Percentiles rank a stretch among this genome's conserved stretches.
These are phyloP conservation scores for Collybia mongolica DNA, from an alignment of 768 basidiomycete species.

Conservation along the genomic window DNA sequence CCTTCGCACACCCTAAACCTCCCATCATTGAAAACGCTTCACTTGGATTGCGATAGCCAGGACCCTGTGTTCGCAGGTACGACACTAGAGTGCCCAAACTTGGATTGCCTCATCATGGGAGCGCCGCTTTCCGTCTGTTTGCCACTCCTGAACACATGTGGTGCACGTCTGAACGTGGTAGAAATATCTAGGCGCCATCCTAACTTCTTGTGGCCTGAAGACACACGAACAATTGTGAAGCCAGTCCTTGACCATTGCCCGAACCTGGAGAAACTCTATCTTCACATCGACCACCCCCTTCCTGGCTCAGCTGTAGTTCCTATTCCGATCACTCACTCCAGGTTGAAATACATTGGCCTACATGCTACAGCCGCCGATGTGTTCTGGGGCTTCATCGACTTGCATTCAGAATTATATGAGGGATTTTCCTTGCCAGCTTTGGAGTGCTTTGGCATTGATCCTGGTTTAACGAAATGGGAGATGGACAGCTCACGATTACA, in stretches of 20 bases:
- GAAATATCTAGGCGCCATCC: neutral
- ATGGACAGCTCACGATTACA: too few relatives aligned
- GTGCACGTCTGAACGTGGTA: neutral
- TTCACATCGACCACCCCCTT: neutral
- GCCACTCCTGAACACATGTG: neutral
- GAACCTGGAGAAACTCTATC: neutral
- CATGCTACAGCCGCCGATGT: neutral
- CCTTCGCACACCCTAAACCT: neutral
- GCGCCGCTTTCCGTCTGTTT: neutral
- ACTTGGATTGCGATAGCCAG: neutral
- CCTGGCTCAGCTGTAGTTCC: neutral
- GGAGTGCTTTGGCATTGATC: too few relatives aligned
- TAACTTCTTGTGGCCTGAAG: neutral
- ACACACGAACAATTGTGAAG: neutral
- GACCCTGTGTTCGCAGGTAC: neutral
- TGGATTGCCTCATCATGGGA: neutral
- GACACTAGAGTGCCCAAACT: neutral
- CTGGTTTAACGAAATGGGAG: too few relatives aligned
- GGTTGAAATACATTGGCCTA: neutral
- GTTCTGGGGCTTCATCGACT: neutral
- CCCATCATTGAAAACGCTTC: neutral
- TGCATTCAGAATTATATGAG: neutral
- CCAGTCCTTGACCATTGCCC: neutral
- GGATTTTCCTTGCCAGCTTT: too few relatives aligned
- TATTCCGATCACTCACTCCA: neutral